Percentiles rank a stretch among this genome's conserved stretches.
phyloP scores from a whole-genome alignment of 164 flowering plant species.

The Vitis rupestris region DNA sequence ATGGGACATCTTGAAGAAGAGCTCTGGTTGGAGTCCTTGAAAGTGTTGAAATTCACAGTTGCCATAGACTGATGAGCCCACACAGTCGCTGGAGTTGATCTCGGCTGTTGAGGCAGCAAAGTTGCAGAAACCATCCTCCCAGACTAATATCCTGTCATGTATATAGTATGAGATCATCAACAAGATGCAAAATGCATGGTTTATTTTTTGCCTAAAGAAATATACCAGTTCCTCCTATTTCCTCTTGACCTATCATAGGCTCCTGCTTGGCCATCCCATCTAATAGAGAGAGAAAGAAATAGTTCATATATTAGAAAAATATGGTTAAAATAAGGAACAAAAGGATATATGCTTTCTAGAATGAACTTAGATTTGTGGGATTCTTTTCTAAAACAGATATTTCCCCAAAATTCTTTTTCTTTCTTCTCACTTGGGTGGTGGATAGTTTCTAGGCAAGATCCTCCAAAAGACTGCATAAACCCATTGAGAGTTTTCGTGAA shows the following conservation, averaged over 20 bases:
- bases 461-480: conserved; percentile 99
- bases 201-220: neutral
- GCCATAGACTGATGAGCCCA: conserved; percentile 41
- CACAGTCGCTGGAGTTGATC: conserved; percentile 38
- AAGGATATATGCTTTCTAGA: neutral
- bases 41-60: conserved; percentile 56
- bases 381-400: no score
- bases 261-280: conserved; percentile 95
- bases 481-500: conserved; percentile 87
- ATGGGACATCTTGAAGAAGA: conserved; percentile 99
- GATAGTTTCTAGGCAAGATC: conserved; percentile 93
- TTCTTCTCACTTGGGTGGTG: conserved; percentile 84
- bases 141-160: conserved; percentile 75
- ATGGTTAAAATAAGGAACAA: neutral
- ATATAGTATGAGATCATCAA: neutral
- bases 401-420: neutral
- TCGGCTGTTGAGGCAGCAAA: conserved; percentile 73
- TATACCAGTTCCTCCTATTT: conserved; percentile 93
- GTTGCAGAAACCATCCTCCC: conserved; percentile 99
- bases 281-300: conserved; percentile 8
- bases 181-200: neutral
- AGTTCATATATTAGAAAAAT: neutral
- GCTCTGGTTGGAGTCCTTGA: conserved; percentile 90
- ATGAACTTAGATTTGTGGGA: neutral
- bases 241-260: conserved; percentile 91